A percentile compares a stretch with the other conserved stretches of the same genome.
Evolutionary conservation across 2,329 filamentous ascomycete species (phyloP).

Genomic region (Fonsecaea nubica): DNA sequence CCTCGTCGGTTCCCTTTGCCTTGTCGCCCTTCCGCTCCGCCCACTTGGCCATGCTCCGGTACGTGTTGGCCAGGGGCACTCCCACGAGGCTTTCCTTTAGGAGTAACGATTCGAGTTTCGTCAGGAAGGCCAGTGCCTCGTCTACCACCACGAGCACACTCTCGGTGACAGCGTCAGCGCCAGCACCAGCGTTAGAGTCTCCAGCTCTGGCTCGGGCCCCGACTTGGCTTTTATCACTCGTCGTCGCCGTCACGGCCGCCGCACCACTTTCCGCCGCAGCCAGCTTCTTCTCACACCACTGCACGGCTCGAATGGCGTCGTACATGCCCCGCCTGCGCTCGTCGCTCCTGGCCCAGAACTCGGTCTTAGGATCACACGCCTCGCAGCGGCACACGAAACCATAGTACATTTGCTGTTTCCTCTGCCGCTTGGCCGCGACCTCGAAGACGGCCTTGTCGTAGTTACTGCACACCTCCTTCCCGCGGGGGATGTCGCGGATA

Average conservation of each 20-base stretch:
- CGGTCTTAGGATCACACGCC: constrained; percentile 33
- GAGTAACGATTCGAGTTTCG: constrained; percentile 29
- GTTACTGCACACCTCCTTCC: constrained; percentile 36
- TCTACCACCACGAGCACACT: neutral
- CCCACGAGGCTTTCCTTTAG: constrained; percentile 35
- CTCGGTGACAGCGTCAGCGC: too few relatives aligned
- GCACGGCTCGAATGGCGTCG: constrained; percentile 26
- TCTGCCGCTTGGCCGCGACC: constrained; percentile 16
- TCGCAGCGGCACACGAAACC: constrained; percentile 37
- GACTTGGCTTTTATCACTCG: neutral
- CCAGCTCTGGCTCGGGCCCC: neutral
- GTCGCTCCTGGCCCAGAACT: constrained; percentile 38
- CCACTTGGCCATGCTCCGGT: constrained; percentile 38
- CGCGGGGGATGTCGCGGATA: constrained; percentile 35
- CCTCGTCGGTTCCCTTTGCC: neutral
- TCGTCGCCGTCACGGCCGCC: neutral
- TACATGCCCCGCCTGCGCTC: constrained; percentile 35
- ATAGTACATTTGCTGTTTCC: constrained; percentile 36
- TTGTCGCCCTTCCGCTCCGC: constrained; percentile 22
- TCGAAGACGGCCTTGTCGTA: constrained; percentile 36
- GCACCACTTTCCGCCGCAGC: neutral
- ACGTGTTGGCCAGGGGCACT: constrained; percentile 33
- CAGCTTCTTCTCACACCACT: constrained; percentile 27
- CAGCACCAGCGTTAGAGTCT: too few relatives aligned
- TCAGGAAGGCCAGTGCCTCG: constrained; percentile 19